Evolutionary conservation across 2,329 filamentous ascomycete species (phyloP), one percentile per base, ranked within the genome.

Genomic region (Meredithiella fracta): DNA sequence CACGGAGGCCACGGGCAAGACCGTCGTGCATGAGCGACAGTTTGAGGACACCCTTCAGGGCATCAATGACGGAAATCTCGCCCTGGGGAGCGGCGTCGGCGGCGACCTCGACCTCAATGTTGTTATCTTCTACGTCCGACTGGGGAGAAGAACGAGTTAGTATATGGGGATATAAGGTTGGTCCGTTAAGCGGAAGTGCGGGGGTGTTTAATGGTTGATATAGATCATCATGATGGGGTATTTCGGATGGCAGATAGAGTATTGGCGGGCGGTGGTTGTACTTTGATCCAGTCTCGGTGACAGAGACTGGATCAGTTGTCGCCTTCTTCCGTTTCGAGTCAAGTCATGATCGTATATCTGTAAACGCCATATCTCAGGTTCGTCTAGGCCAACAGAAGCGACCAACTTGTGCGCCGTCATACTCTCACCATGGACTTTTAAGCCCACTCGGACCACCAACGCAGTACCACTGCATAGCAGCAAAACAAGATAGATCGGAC

Each of bases 111-210:
- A 97, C 90, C 80, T 96, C 92, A 73, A 83, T 82, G 74, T 81
- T 85, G 75, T 83, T 89, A 85, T 97, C 91, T 96, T 97, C 92
- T 97, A 91, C 91, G 89, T 97, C 91, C 89, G 91, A 97, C 92
- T 96, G 65, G 61, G 58, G 59, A 57, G 51, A 50, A 40, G 20
- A 17, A 37, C 38, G 20, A 7, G 17, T 15, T 55, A 31, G 31
- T 38, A 40, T 52, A 15, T 1, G 29, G 42, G 54, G 44, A 22
- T 53, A 52, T 51, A 17, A 11, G 44, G 26, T 9, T 26, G 17
- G 9, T 23, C 49, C 38, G 11, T 22, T n/a, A 7, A n/a, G 20
- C 15, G 40, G 20, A 15, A n/a, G 25, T 26, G 22, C 42, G 22
- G 29, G 5, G 29, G 29, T 11, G 5, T 5, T 11, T 34, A 11